phyloP scores from a whole-genome alignment of 495 filamentous ascomycete genomes.

The Parachaetomium inaequale region DNA sequence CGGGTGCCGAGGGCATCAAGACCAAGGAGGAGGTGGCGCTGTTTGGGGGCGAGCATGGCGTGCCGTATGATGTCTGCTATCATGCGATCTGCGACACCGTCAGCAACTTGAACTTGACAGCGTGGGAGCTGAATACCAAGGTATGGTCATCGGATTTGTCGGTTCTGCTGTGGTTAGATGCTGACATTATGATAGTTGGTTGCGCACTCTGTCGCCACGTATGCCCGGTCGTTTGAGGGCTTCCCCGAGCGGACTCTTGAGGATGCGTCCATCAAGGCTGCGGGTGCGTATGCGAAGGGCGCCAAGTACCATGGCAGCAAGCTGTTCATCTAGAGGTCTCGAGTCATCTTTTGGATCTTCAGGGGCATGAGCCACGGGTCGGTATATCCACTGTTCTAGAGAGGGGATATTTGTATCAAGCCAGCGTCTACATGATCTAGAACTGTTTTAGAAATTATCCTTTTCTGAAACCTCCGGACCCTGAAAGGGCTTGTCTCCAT shows the following conservation, averaged over 20 bases:
- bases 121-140: slow-evolving; percentile 55
- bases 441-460: no score
- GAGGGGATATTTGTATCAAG: no score
- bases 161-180: not conserved
- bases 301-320: slow-evolving; percentile 40
- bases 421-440: no score
- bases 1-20: slow-evolving; percentile 60
- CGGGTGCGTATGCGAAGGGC: slow-evolving; percentile 18
- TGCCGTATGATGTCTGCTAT: slow-evolving; percentile 54
- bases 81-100: slow-evolving; percentile 54
- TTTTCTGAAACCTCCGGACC: no score
- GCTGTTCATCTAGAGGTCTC: slow-evolving; percentile 33
- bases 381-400: no score
- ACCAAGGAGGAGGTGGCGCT: slow-evolving; percentile 46
- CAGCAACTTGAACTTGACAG: slow-evolving; percentile 47
- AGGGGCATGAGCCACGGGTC: no score
- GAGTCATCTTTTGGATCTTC: no score
- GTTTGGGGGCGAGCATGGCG: slow-evolving; percentile 52
- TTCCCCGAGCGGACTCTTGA: slow-evolving; percentile 46
- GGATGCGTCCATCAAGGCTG: not conserved
- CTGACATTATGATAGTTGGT: slow-evolving; percentile 39
- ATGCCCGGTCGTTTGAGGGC: slow-evolving; percentile 49
- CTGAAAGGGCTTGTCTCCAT: no score
- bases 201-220: slow-evolving; percentile 53
- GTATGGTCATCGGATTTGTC: slow-evolving; percentile 19